Base-by-base conservation (phyloP, 805 yeast species). In the Candida coquimbonensis region DNA sequence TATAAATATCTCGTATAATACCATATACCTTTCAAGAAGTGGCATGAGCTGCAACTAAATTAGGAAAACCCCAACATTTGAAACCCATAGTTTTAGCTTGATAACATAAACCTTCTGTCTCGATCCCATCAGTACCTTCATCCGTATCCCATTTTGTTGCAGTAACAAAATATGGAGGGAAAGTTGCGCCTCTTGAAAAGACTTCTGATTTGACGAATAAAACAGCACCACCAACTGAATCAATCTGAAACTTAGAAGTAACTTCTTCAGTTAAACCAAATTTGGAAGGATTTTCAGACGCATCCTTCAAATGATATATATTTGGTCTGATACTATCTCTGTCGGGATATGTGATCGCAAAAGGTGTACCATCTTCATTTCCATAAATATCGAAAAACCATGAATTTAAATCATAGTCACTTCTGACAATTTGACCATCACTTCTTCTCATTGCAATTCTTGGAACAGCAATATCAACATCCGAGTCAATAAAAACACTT, bases 41-140 rank as follows among this genome's bases (percentile, higher is more conserved):
- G 3, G 36, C 37, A 53, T 74, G 79, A 39, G 55, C 58, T 1
- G 72, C 78, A 5, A 71, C 62, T 39, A 69, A 40, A 48, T 73
- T 72, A 8, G 79, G 79, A 67, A 70, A 63, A 2, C 73, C 80
- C 69, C 71, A 72, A 54, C 80, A 75, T 19, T 56, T 47, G 50
- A 70, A 75, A 2, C 77, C 77, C 34, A 73, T 57, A 0, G 63
- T 53, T 47, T 61, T 67, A 1, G 78, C 78, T 40, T 66, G 58
- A 47, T 73, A 75, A 46, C 80, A 75, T 13, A 75, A 42, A 1
- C 80, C 79, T 56, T 75, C 79, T 4, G 79, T 74, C 53, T 75
- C 80, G 33, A 74, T 72, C 5, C 80, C 80, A 55, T 75, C 80
- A 47, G 65, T 74, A 1, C 79, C 80, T 54, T 73, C 79, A 3